Evolutionary conservation across 2,329 filamentous ascomycete species (phyloP), one percentile per base, ranked within the genome.

Genomic region (Lomentospora prolificans): DNA sequence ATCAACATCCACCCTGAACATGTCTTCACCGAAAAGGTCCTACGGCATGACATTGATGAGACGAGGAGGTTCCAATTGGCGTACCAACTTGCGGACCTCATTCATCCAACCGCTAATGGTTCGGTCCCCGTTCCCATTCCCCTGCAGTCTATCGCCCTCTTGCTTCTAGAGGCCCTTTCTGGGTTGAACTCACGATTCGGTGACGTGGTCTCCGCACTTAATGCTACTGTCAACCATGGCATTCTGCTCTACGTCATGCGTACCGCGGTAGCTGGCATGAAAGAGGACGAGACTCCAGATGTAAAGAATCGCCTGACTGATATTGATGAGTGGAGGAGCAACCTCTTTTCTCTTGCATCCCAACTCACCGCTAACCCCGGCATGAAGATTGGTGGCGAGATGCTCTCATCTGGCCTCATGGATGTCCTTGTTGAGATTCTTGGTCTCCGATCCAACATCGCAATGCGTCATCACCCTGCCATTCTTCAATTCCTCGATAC

Each of bases 161-260:
- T 83, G 53, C 80, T 92, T 1, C 76, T 99, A 53, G 90, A 96
- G 66, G 88, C 89, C n/a, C 77, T 99, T 57, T 84, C 89, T 5
- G 87, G 84, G 65, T 89, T 89, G 66, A 86, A 87, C 63, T 74
- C 79, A 57, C 91, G 90, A 65, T 81, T 86, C 28, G 75, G 83
- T 31, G 94, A 99, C 67, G 86, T 99, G 24, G 85, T 90, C 60
- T 85, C 89, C 44, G 90, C 94, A n/a, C 75, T 99, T 44, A 95
- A 90, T 64, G 89, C 95, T 55, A 96, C 92, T 62, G 92, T 97
- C 36, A 97, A 95, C 64, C 95, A 99, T 64, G 95, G 94, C 12
- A 87, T 97, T 28, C 78, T 99, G 48, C 86, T 97, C 61, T 97
- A 96, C 65, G 81, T 96, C 61, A 86, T 96, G 52, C 83, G 92